Evolutionary conservation across 106 monocot species (phyloP).

Genomic region (Alisma plantagoaquatica): DNA sequence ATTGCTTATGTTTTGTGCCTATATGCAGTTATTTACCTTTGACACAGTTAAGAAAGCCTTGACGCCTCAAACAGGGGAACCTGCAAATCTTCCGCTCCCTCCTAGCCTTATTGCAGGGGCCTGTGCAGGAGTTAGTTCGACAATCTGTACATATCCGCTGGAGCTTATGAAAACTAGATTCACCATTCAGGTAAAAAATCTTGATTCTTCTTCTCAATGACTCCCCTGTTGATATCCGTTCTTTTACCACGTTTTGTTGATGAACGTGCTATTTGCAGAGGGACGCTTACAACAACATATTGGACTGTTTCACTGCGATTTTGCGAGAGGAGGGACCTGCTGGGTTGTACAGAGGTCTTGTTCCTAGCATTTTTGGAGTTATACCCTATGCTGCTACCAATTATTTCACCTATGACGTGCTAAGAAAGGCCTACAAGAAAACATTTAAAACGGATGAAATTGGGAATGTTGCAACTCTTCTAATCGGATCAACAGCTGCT

Average conservation of each 20-base stretch:
- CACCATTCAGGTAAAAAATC: conserved; percentile 88
- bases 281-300: conserved; percentile 66
- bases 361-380: conserved; percentile 83
- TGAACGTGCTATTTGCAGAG: conserved; percentile 24
- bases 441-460: conserved; percentile 52
- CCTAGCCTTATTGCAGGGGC: conserved; percentile 84
- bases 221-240: no score
- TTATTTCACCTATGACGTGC: conserved; percentile 77
- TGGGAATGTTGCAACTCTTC: conserved; percentile 62
- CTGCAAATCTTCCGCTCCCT: conserved; percentile 48
- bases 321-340: conserved; percentile 68
- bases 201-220: no score
- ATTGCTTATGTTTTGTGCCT: no score
- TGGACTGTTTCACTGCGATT: conserved; percentile 77
- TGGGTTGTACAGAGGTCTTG: conserved; percentile 88
- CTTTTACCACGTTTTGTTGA: no score
- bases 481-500: conserved; percentile 82
- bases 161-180: conserved; percentile 86
- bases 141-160: conserved; percentile 76
- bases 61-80: conserved; percentile 42
- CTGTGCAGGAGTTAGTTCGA: conserved; percentile 86
- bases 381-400: conserved; percentile 89
- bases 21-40: conserved; percentile 74
- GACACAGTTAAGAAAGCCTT: conserved; percentile 77
- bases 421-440: conserved; percentile 67